Base-by-base conservation (phyloP, 805 yeast genomes). In the Metschnikowia anglica region DNA sequence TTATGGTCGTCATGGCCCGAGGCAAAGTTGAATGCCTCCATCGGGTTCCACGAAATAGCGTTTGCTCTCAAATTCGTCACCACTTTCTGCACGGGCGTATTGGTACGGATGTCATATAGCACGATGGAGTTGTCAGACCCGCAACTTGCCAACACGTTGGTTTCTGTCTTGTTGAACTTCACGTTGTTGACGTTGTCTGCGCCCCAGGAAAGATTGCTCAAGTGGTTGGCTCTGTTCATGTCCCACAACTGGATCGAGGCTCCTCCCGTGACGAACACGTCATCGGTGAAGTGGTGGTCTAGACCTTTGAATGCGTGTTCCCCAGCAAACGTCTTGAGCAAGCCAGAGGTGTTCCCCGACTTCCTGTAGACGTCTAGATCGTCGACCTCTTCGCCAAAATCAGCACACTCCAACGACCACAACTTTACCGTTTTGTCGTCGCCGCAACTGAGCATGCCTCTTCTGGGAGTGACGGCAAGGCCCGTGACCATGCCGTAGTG, bases 1-100 rank as follows among this genome's bases (percentile, higher is more conserved):
- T 93, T 93, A 65, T 91, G 97, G 69, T 93, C 98, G 66, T 93
- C 99, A 59, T 81, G 80, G 2, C 88, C 98, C 30, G 87, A 80
- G 13, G 90, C 97, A 68, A 93, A 91, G 59, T 85, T 81, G 68
- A 79, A 93, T 1, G 98, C 96, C 65, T 93, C 98, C 84, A 93
- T 87, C 4, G 99, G 99, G 66, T 93, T 93, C 98, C 98, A 93
- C 43, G 89, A 76, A 19, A 93, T 74, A 35, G 91, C 74, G 63
- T 93, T 93, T 15, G 90, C 86, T 56, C 95, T 76, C 76, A 93
- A 73, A 15, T 80, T 70, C 20, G 93, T 86, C 35, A 85, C 85
- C 46, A 91, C 79, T 62, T 90, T 91, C 65, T 95, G 98, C 4
- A 95, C 81, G 11, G 99, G 97, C 2, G 95, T 77, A 56, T 86